Conservation (phyloP, 1,139 yeast genomes). For the Debaryomycetaceae sp. region DNA sequence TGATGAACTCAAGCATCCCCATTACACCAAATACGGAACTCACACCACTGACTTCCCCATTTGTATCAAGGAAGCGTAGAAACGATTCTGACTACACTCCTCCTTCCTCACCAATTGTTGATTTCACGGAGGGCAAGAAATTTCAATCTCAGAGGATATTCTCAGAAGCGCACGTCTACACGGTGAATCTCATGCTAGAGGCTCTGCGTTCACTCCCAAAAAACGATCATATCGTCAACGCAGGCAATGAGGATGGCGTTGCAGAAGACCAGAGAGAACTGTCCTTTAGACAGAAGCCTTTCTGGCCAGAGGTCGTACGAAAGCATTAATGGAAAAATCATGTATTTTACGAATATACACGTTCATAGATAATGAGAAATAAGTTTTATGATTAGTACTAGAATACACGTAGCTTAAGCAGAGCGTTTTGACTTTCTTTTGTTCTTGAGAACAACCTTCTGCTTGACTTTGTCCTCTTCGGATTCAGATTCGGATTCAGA, state of each 20-base stretch:
- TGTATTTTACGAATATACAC: background rate
- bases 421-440: slow-evolving; percentile 43
- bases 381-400: background rate
- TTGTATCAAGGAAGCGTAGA: background rate
- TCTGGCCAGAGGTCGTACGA: slow-evolving; percentile 20
- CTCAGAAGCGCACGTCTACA: slow-evolving; percentile 26
- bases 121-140: slow-evolving; percentile 12
- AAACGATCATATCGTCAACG: slow-evolving; percentile 7
- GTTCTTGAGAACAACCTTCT: slow-evolving; percentile 76
- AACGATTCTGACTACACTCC: background rate
- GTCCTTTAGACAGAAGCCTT: slow-evolving; percentile 24
- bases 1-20: background rate
- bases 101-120: slow-evolving; percentile 5
- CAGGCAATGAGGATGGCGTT: slow-evolving; percentile 1
- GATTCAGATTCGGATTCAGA: slow-evolving; percentile 27
- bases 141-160: slow-evolving; percentile 26
- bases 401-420: background rate
- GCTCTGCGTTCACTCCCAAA: slow-evolving; percentile 16
- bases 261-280: slow-evolving; percentile 1
- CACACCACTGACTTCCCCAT: background rate
- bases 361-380: background rate
- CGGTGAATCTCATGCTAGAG: slow-evolving; percentile 29
- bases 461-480: slow-evolving; percentile 42
- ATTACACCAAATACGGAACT: background rate
- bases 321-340: background rate